Evolutionary conservation across 805 yeast genomes (phyloP).

Genomic region (Kluyveromyces lactis): DNA sequence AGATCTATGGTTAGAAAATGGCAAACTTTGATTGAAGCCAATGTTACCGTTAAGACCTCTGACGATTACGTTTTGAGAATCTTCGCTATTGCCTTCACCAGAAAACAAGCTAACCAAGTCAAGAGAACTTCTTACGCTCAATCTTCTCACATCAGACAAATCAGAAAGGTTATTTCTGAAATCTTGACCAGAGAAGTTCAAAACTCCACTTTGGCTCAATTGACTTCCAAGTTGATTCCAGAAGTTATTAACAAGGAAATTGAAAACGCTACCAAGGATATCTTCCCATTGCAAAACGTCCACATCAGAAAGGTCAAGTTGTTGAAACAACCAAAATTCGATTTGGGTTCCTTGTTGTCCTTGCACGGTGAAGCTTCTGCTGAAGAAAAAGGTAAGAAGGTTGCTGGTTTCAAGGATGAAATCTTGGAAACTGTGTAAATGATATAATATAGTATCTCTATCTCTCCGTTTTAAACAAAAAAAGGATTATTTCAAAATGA

Average conservation of each 20-base stretch:
- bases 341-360: conserved; percentile 90
- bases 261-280: conserved; percentile 89
- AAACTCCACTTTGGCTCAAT: conserved; percentile 90
- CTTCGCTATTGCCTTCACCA: conserved; percentile 97
- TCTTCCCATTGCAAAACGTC: conserved; percentile 97
- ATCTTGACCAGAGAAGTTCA: conserved; percentile 95
- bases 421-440: conserved; percentile 92
- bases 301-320: conserved; percentile 98
- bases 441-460: conserved; percentile 7
- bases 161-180: conserved; percentile 94
- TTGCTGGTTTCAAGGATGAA: conserved; percentile 96
- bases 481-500: conserved; percentile 3
- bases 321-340: conserved; percentile 98
- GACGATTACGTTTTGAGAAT: conserved; percentile 96
- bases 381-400: conserved; percentile 98
- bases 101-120: conserved; percentile 93
- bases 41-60: conserved; percentile 95
- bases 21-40: conserved; percentile 97
- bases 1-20: conserved; percentile 98
- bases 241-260: conserved; percentile 98
- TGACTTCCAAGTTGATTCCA: conserved; percentile 94
- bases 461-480: neutral
- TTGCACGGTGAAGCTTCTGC: conserved; percentile 93
- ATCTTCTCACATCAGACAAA: conserved; percentile 93
- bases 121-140: conserved; percentile 98